phyloP scores from a whole-genome alignment of 2,329 filamentous ascomycete genomes.

The Aspergillus oerlinghausenensis region DNA sequence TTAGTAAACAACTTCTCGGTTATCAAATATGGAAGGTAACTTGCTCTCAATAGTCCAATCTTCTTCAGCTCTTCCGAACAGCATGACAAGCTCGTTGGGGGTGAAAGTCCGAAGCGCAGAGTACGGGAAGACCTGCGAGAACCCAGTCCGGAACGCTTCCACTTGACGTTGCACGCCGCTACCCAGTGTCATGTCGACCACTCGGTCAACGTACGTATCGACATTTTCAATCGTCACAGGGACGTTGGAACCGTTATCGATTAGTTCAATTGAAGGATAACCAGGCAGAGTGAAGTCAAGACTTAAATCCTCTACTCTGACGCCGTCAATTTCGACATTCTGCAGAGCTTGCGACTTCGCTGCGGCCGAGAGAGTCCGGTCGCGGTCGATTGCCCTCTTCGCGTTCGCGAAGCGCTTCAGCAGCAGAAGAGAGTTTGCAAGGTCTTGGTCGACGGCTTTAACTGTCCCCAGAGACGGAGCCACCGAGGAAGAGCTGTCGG shows the following conservation, averaged over 20 bases:
- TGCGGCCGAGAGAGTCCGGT: slow-evolving; percentile 58
- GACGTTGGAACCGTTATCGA: slow-evolving; percentile 67
- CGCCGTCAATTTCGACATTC: slow-evolving; percentile 68
- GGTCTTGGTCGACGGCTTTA: slow-evolving; percentile 78
- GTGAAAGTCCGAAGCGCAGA: slow-evolving; percentile 89
- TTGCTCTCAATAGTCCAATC: slow-evolving; percentile 97
- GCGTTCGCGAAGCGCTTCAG: slow-evolving; percentile 81
- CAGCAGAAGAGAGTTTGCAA: slow-evolving; percentile 79
- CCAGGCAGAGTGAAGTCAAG: slow-evolving; percentile 94
- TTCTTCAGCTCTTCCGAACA: slow-evolving; percentile 89
- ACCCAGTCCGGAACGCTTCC: slow-evolving; percentile 84
- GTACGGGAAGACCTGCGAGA: slow-evolving; percentile 95
- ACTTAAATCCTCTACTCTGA: slow-evolving; percentile 76
- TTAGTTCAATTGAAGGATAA: slow-evolving; percentile 78
- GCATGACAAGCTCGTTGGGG: slow-evolving; percentile 86
- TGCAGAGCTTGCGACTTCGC: slow-evolving; percentile 69
- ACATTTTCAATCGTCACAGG: slow-evolving; percentile 87
- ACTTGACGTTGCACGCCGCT: slow-evolving; percentile 82
- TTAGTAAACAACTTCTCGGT: slow-evolving; percentile 18
- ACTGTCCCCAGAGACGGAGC: slow-evolving; percentile 83
- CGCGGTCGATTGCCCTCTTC: slow-evolving; percentile 77
- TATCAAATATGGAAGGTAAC: slow-evolving; percentile 30
- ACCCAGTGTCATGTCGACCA: slow-evolving; percentile 89
- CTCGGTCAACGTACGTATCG: slow-evolving; percentile 78
- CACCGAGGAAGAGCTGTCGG: slow-evolving; percentile 63